Base-by-base conservation (phyloP, 169 alveolate genomes). In the Plasmodium billcollinsi region DNA sequence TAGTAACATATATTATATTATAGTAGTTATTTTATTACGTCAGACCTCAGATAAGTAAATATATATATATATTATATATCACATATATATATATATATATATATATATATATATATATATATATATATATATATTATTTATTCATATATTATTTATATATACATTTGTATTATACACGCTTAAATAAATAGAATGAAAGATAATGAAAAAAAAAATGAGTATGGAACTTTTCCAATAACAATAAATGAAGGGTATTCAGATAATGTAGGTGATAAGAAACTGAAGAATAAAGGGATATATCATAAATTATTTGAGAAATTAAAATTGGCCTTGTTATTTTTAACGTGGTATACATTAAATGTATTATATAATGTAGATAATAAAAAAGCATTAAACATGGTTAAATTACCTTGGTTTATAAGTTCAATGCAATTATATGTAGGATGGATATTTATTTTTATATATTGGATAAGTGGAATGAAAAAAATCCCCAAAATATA, bases 331-430 rank as follows among this genome's bases (percentile, higher is more conserved):
- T 9, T 54, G 3, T 70, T 91, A 47, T 89, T 94, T 67, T 11
- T 83, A 18, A 75, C 93, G 12, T 95, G 97, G 97, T 95, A 95
- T 66, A 76, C 89, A 18, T 88, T 95, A 54, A 95, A 95, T 63
- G 95, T 90, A 18, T 11, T 76, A 26, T 95, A 95, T 75, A 95
- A 94, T 54, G 88, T 95, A 6, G 96, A 95, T 24, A 96, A 95
- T 74, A 95, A 95, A 67, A 73, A 24, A 45, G 93, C 95, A 39
- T 89, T 95, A 12, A 92, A 74, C 54, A 88, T 80, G 63, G 63
- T 93, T 0, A 96, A 95, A 39, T 89, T 95, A 45, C 97, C 97
- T 2, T 94, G 95, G 96, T 83, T 94, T 15, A 83, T 92, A 24
- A 91, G 96, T 61, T 93, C 88, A 5, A 58, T 73, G 11, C 97